Base-by-base conservation (phyloP, 2,329 filamentous ascomycete genomes). In the Trichoderma oligosporum region DNA sequence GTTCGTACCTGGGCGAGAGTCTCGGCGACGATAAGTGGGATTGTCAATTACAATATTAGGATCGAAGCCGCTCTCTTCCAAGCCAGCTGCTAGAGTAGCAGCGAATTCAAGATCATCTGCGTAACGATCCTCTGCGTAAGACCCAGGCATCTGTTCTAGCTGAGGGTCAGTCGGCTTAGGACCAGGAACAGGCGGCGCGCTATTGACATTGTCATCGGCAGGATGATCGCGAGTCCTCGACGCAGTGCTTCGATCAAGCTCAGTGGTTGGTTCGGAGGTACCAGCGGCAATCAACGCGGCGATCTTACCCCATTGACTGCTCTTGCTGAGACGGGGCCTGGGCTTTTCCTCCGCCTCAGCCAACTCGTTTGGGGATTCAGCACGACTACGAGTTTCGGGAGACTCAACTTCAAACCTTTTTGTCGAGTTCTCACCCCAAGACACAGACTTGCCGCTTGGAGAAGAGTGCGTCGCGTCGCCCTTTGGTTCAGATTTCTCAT, bases 21-120 rank as follows among this genome's bases (percentile, higher is more conserved):
- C 80, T 25, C 86, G 83, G 49, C 77, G 79, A 61, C 82, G 82
- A 65, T 85, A 90, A 1, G 70, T 74, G 0, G 83, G 81, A 63
- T 90, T 79, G 44, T 88, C 76, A 33, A 87, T 85, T 44, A 90
- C 83, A 57, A 90, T 83, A 38, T 87, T 80, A 4, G 85, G 82
- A 64, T 89, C 81, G 61, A 91, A 90, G 0, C 87, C 87, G 44
- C 84, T 82, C n/a, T 84, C 80, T 66, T 85, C 74, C 47, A 89
- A 76, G 1, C 84, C 86, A 46, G 86, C 88, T 57, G 86, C 86
- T 45, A 90, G 72, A 3, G 82, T 83, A 25, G 87, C 87, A 7
- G 85, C 83, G 62, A 91, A 90, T 51, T 84, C 84, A 7, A 87
- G 72, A 63, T 90, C 87, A 57, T 86, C 81, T 1, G 75, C n/a